Base-by-base conservation (phyloP, 129 eudicot species). In the Scalesia atractyloides region DNA sequence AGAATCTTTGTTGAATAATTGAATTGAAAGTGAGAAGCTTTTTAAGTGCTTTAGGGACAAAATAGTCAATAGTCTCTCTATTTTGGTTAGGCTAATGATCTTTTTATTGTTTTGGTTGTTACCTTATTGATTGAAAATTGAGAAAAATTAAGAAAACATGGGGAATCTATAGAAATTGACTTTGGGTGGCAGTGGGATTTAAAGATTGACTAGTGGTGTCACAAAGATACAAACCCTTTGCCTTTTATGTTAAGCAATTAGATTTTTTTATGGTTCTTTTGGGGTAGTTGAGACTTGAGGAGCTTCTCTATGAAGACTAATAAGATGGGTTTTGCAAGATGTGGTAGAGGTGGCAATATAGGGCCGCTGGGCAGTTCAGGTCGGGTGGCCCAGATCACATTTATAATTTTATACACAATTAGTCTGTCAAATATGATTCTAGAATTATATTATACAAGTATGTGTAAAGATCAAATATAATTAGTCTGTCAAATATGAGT, bases 1-100 rank as follows among this genome's bases (percentile, higher is more conserved):
- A 46, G 68, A 52, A 64, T 54, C 68, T 80, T 73, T 86, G 80
- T 58, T 72, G 83, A 82, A 86, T 79, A 82, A 89, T 81, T 79
- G 86, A 79, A 73, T 34, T 51, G 70, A 86, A 86, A 76, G 84
- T 73, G 36, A 65, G 22, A 44, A 54, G 75, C 64, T 79, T 76
- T 88, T 72, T 69, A 80, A 84, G 88, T 78, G 86, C 22, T 26
- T 58, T 43, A 72, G 88, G 70, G 83, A 76, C 63, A 71, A 69
- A 76, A 53, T 86, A 74, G 86, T 78, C 75, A 82, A 70, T 82
- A 69, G 85, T 77, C 82, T 80, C 78, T 80, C 50, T 63, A 36
- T 37, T 69, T 26, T 63, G 64, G 77, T 73, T 72, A 69, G 79
- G 74, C 66, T 73, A 43, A 70, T 64, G 68, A 63, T 64, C 4